phyloP scores from a whole-genome alignment of 768 basidiomycete genomes.

The Myochromella boudieri region DNA sequence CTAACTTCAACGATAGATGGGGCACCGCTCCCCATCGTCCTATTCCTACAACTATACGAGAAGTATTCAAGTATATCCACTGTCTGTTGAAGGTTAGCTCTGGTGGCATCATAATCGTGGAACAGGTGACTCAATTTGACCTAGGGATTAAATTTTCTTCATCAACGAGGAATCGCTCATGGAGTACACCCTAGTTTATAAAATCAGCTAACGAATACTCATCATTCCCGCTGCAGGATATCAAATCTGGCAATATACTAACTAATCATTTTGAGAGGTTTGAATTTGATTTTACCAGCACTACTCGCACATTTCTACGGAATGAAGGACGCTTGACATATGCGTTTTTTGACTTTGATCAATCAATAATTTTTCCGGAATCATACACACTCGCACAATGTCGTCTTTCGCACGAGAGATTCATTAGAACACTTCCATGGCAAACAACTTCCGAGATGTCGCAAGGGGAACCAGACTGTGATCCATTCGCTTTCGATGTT shows the following conservation, averaged over 20 bases:
- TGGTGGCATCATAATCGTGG: not conserved
- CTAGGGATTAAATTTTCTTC: constrained; percentile 5
- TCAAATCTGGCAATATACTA: not conserved
- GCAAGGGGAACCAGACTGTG: too few species aligned
- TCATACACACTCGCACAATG: not conserved
- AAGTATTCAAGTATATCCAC: too few species aligned
- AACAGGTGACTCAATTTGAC: not conserved
- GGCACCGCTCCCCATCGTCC: not conserved
- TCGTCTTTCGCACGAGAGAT: not conserved
- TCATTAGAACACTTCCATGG: too few species aligned
- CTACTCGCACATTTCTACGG: not conserved
- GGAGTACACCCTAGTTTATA: not conserved
- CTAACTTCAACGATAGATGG: too few species aligned
- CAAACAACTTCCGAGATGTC: too few species aligned
- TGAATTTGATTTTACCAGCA: not conserved
- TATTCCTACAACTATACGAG: not conserved
- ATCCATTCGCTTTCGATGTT: too few species aligned
- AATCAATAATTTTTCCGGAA: constrained; percentile 2
- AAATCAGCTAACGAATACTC: not conserved
- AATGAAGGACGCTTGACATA: not conserved
- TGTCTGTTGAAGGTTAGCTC: constrained; percentile 6
- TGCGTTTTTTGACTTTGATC: too few species aligned
- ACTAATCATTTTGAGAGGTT: not conserved
- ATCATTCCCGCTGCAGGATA: not conserved
- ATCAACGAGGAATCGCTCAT: not conserved